Percentiles rank a stretch among this genome's conserved stretches.
Evolutionary conservation across 805 yeast genomes (phyloP).

Genomic region (Saturnispora quitensis): DNA sequence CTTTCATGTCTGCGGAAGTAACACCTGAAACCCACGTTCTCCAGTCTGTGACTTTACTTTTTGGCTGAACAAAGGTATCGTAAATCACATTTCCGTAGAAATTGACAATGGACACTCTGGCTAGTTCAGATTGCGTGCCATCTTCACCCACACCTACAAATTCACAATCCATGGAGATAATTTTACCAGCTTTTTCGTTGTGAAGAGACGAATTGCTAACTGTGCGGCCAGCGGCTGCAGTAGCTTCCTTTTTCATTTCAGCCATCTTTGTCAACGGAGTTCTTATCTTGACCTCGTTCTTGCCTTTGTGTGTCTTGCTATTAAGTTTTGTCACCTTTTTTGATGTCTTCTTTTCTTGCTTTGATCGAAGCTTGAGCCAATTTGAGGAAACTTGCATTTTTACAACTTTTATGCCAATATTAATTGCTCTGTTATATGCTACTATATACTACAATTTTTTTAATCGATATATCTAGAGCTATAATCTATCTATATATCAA

Average conservation of each 20-base stretch:
- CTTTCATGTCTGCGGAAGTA: conserved; percentile 54
- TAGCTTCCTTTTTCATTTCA: neutral
- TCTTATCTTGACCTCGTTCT: conserved; percentile 6
- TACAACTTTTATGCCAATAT: neutral
- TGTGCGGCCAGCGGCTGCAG: neutral
- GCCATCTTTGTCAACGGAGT: conserved; percentile 11
- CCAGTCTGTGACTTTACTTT: conserved; percentile 76
- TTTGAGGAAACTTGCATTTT: conserved; percentile 14
- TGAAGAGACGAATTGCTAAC: neutral
- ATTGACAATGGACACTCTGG: conserved; percentile 82
- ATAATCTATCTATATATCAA: neutral
- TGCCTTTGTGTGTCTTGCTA: neutral
- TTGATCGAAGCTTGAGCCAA: conserved; percentile 16
- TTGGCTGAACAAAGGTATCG: conserved; percentile 71
- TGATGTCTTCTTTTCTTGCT: conserved; percentile 3
- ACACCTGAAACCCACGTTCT: conserved; percentile 91
- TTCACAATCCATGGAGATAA: conserved; percentile 83
- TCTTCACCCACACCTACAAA: conserved; percentile 85
- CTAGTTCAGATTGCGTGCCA: conserved; percentile 63
- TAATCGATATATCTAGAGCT: too few relatives aligned
- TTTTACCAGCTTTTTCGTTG: conserved; percentile 49
- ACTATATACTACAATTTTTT: too few relatives aligned
- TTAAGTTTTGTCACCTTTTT: neutral
- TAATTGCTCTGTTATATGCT: too few relatives aligned
- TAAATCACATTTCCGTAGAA: conserved; percentile 63